Evolutionary conservation across 2,329 filamentous ascomycete genomes (phyloP).

Genomic region (Domatiomyces globalis): DNA sequence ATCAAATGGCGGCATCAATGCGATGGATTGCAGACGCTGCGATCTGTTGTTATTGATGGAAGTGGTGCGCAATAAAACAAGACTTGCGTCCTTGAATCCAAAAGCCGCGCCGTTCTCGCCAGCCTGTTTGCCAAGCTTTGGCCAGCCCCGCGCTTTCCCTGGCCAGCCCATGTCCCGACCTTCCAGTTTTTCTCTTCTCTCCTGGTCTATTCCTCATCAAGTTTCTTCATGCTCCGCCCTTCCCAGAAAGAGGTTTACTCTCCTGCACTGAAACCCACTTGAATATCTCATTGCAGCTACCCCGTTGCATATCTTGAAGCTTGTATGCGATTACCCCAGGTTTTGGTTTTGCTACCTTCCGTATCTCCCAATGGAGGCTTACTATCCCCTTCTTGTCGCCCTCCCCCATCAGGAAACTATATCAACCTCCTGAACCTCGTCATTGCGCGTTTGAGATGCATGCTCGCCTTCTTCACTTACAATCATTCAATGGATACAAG

Average conservation of each 20-base stretch:
- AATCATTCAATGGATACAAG: neutral
- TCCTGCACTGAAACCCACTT: conserved; percentile 14
- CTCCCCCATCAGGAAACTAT: neutral
- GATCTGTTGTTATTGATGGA: neutral
- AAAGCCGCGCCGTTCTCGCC: too few relatives aligned
- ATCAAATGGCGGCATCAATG: too few relatives aligned
- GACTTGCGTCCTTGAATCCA: too few relatives aligned
- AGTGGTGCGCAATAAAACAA: neutral
- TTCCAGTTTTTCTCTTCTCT: conserved; percentile 5
- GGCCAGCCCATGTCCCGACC: conserved; percentile 1
- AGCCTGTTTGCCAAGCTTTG: too few relatives aligned
- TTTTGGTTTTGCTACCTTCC: conserved; percentile 1
- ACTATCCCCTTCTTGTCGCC: neutral
- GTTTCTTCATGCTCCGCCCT: conserved; percentile 12
- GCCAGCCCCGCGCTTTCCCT: too few relatives aligned
- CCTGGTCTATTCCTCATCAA: conserved; percentile 7
- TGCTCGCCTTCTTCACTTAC: neutral
- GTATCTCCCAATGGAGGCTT: neutral
- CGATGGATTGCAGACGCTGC: too few relatives aligned
- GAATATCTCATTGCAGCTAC: conserved; percentile 12
- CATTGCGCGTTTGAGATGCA: neutral
- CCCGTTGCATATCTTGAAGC: conserved; percentile 13
- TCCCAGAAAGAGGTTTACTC: conserved; percentile 15
- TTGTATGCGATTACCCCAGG: conserved; percentile 11
- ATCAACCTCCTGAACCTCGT: neutral